Conservation (phyloP, 1,284 basidiomycete species). For the Xerocomus amazonicus region DNA sequence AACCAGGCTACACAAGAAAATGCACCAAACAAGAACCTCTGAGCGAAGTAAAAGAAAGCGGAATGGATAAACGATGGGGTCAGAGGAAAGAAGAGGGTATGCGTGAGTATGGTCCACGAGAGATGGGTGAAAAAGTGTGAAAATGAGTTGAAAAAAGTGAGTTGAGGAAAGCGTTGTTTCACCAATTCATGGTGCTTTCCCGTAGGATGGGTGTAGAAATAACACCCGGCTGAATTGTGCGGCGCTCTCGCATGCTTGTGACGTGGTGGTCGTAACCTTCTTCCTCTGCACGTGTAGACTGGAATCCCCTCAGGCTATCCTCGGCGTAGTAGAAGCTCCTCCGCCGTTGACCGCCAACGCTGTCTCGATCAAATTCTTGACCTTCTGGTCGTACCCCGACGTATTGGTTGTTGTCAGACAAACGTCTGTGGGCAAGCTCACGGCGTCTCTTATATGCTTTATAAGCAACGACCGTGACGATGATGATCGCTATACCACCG, state of each 20-base stretch:
- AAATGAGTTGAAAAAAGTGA: neutral
- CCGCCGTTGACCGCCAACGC: conserved; percentile 63
- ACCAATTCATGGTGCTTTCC: conserved; percentile 76
- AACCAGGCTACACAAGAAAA: conserved; percentile 17
- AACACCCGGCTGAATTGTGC: conserved; percentile 47
- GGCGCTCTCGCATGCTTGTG: conserved; percentile 45
- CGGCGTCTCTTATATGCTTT: conserved; percentile 56
- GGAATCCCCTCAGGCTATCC: conserved; percentile 65
- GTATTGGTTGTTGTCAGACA: conserved; percentile 47
- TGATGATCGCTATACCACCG: conserved; percentile 64
- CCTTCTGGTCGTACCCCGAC: conserved; percentile 48
- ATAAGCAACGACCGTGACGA: conserved; percentile 61
- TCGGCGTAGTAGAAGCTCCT: conserved; percentile 82
- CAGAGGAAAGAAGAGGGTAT: conserved; percentile 15
- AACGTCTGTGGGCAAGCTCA: conserved; percentile 58
- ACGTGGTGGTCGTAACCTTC: conserved; percentile 29
- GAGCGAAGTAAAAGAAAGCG: conserved; percentile 1
- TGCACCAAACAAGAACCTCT: neutral
- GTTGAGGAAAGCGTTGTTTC: conserved; percentile 10
- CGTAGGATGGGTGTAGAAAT: conserved; percentile 66
- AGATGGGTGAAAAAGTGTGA: neutral
- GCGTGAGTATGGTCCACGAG: conserved; percentile 8
- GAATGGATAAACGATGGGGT: conserved; percentile 5
- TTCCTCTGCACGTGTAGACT: conserved; percentile 30
- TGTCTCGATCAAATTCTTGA: conserved; percentile 71